Percentiles rank a stretch among this genome's conserved stretches.
Evolutionary conservation across 805 yeast genomes (phyloP).

Genomic region (Diddensiella transvaalensis): DNA sequence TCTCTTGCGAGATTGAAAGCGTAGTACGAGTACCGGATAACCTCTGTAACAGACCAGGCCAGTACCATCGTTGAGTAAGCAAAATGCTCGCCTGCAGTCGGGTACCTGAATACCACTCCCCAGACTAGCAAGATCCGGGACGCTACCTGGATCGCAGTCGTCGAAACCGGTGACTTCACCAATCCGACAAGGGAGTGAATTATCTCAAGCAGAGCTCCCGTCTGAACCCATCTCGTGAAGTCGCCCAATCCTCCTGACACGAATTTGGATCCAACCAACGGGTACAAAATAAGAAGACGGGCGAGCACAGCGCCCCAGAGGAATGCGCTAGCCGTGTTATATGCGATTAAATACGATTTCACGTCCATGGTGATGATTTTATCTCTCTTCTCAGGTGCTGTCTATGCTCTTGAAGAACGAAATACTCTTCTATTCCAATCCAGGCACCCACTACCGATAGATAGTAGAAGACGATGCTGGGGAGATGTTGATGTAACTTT

Average conservation of each 20-base stretch:
- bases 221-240: conserved; percentile 65
- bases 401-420: no score
- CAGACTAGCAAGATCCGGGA: conserved; percentile 79
- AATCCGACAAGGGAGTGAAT: conserved; percentile 73
- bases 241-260: conserved; percentile 58
- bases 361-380: conserved; percentile 4
- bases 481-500: no score
- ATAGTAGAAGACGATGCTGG: no score
- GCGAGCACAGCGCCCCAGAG: conserved; percentile 52
- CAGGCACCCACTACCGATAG: no score
- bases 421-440: no score
- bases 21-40: conserved; percentile 84
- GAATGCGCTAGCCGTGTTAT: conserved; percentile 51
- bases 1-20: conserved; percentile 57
- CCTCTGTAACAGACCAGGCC: conserved; percentile 95
- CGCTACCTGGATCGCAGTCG: conserved; percentile 82
- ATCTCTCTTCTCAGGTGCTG: no score
- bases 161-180: conserved; percentile 79
- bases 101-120: conserved; percentile 76
- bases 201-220: conserved; percentile 76
- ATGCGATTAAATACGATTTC: conserved; percentile 38
- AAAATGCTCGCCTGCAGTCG: conserved; percentile 60
- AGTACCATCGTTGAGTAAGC: conserved; percentile 54
- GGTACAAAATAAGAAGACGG: conserved; percentile 40
- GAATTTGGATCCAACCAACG: conserved; percentile 58